Evolutionary conservation across 371 early-diverging fungal genomes (phyloP).

Genomic region (Mucor saturninus): DNA sequence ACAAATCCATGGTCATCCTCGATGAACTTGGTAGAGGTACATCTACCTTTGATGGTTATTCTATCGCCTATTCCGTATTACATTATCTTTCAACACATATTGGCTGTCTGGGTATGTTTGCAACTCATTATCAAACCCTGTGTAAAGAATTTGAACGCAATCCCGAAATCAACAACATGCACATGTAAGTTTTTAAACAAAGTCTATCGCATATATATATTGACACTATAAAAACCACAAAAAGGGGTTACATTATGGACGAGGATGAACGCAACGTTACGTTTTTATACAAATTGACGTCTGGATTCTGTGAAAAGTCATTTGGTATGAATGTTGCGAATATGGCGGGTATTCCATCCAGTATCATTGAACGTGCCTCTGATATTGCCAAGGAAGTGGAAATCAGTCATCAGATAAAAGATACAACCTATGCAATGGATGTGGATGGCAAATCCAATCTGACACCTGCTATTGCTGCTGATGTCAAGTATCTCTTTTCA

Average conservation of each 20-base stretch:
- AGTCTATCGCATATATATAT: neutral
- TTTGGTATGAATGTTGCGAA: slow-evolving; percentile 94
- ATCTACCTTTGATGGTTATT: slow-evolving; percentile 97
- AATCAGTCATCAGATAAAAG: slow-evolving; percentile 39
- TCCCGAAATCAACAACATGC: slow-evolving; percentile 64
- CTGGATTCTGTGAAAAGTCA: slow-evolving; percentile 83
- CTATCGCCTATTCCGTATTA: slow-evolving; percentile 96
- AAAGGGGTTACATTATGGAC: slow-evolving; percentile 83
- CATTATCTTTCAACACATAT: slow-evolving; percentile 84
- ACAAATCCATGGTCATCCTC: slow-evolving; percentile 94
- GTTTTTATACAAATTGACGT: slow-evolving; percentile 93
- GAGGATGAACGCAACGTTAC: slow-evolving; percentile 87
- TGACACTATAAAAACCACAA: too few relatives aligned
- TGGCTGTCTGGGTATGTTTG: slow-evolving; percentile 93
- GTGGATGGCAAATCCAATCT: neutral
- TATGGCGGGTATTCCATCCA: slow-evolving; percentile 92
- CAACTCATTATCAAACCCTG: slow-evolving; percentile 97
- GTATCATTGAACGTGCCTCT: slow-evolving; percentile 68
- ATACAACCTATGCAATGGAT: slow-evolving; percentile 34
- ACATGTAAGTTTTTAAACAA: slow-evolving; percentile 52
- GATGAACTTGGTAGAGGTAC: slow-evolving; percentile 99
- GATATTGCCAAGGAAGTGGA: slow-evolving; percentile 78
- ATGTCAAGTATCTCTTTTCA: slow-evolving; percentile 19
- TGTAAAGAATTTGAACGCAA: slow-evolving; percentile 82
- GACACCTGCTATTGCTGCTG: slow-evolving; percentile 26